Conservation (phyloP, 2,329 filamentous ascomycete genomes). For the Moelleriella libera region DNA sequence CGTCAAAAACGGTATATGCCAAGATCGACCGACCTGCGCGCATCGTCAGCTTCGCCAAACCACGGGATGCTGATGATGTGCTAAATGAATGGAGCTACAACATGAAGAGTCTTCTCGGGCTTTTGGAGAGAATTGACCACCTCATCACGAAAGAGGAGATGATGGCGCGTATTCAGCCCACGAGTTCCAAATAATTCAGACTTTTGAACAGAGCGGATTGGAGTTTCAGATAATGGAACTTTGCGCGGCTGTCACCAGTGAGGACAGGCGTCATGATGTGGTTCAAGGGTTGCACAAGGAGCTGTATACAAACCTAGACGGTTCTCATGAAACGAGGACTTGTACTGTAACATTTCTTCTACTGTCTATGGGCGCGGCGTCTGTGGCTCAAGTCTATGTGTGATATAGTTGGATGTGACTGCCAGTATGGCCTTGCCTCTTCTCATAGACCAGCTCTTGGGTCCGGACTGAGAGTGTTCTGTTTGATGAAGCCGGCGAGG, state of each 20-base stretch:
- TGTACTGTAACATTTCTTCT: too few species aligned
- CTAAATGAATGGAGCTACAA: slow-evolving; percentile 98
- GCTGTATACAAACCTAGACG: too few species aligned
- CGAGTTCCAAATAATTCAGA: slow-evolving; percentile 20
- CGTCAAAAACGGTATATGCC: slow-evolving; percentile 93
- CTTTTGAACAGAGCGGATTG: not conserved
- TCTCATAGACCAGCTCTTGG: slow-evolving; percentile 12
- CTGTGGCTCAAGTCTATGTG: not conserved
- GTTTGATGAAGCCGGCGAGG: slow-evolving; percentile 54
- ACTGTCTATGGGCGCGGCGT: too few species aligned
- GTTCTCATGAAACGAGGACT: too few species aligned
- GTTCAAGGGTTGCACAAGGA: too few species aligned
- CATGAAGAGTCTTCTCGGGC: slow-evolving; percentile 82
- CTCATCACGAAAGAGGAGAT: slow-evolving; percentile 99
- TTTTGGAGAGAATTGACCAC: slow-evolving; percentile 87
- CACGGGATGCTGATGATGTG: slow-evolving; percentile 86
- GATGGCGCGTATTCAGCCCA: slow-evolving; percentile 92
- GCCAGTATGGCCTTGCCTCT: not conserved
- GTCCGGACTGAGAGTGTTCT: slow-evolving; percentile 16
- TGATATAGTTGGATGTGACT: too few species aligned
- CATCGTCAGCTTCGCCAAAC: slow-evolving; percentile 88
- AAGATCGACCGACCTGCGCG: slow-evolving; percentile 92
- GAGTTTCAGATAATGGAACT: not conserved
- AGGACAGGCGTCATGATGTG: too few species aligned
- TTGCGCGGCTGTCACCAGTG: too few species aligned